These are phyloP conservation scores for Amoeboaphelidium protococcarum DNA, from an alignment of 371 early-diverging fungal genomes.

Conservation along the genomic window DNA sequence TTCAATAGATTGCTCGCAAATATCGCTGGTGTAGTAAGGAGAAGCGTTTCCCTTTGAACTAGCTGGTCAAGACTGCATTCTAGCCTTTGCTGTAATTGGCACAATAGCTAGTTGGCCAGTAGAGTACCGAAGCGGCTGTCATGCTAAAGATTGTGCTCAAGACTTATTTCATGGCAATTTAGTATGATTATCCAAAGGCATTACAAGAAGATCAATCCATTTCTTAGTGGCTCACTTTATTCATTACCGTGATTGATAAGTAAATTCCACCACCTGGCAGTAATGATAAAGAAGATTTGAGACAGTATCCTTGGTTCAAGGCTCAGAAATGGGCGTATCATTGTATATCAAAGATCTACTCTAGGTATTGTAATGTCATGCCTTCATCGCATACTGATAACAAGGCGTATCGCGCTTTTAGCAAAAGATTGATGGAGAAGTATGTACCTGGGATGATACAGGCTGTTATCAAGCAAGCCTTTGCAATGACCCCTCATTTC, in stretches of 20 bases:
- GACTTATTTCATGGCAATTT: constrained; percentile 36
- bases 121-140: constrained; percentile 32
- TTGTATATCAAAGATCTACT: constrained; percentile 48
- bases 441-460: constrained; percentile 61
- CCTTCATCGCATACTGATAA: background rate
- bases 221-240: constrained; percentile 57
- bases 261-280: constrained; percentile 17
- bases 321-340: constrained; percentile 77
- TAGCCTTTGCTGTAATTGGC: constrained; percentile 41
- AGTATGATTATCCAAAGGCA: constrained; percentile 29
- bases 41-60: constrained; percentile 27
- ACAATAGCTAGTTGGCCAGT: constrained; percentile 20
- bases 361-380: constrained; percentile 8
- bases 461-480: constrained; percentile 45
- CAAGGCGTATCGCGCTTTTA: constrained; percentile 22
- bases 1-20: constrained; percentile 47
- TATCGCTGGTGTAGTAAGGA: constrained; percentile 31
- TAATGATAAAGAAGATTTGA: constrained; percentile 34
- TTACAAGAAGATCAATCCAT: constrained; percentile 35
- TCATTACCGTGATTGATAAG: constrained; percentile 44
- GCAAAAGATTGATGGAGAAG: constrained; percentile 40
- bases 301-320: constrained; percentile 57
- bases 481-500: constrained; percentile 23
- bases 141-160: constrained; percentile 53
- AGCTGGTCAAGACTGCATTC: constrained; percentile 38